A percentile compares a stretch with the other conserved stretches of the same genome.
Evolutionary conservation across 495 filamentous ascomycete genomes (phyloP).

Genomic region (Aspergillus ellipticus): DNA sequence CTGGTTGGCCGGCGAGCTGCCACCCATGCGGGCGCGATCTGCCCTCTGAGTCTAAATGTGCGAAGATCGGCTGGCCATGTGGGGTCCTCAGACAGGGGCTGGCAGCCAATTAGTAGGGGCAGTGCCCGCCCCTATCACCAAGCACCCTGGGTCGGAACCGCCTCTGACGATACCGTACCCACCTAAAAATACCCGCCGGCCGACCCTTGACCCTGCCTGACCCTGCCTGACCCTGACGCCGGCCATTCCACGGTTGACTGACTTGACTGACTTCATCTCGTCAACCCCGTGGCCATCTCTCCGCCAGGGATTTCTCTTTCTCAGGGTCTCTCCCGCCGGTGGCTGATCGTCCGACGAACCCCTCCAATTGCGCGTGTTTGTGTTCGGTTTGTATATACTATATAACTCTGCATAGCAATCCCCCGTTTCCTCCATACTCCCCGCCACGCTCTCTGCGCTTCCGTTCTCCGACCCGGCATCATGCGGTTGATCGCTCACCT

Average conservation of each 20-base stretch:
- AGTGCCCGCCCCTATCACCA: background rate
- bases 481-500: slow-evolving; percentile 16
- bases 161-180: background rate
- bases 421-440: no score
- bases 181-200: background rate
- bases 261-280: no score
- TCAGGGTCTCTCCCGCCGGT: no score
- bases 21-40: background rate
- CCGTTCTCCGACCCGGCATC: background rate
- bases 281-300: no score
- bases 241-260: no score
- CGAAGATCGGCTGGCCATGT: background rate
- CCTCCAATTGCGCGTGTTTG: no score
- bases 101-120: background rate
- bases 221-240: no score
- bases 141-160: background rate
- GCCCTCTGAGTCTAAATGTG: background rate
- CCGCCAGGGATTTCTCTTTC: no score
- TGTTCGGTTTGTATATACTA: no score
- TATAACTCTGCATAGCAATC: no score
- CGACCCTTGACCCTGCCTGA: no score
- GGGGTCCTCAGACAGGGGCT: background rate
- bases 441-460: background rate
- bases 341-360: no score
- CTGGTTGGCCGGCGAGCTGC: background rate